Evolutionary conservation across 352 stramenopile species (phyloP).

Genomic region (Phytopythium mirpurense): DNA sequence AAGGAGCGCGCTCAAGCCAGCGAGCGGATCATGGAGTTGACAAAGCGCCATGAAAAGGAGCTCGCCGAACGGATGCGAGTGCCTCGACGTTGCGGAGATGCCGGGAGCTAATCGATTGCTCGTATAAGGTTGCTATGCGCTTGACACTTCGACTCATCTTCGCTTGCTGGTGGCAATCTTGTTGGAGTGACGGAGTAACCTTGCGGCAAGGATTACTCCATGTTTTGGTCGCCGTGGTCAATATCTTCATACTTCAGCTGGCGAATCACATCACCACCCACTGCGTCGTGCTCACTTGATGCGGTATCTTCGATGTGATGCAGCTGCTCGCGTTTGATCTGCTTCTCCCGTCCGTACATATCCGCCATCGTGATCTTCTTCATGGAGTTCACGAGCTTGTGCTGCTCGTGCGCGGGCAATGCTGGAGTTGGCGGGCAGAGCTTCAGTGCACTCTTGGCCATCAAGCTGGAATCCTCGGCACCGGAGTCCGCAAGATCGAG

Average conservation of each 20-base stretch:
- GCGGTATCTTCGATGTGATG: neutral
- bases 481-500: constrained; percentile 22
- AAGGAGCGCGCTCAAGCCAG: constrained; percentile 64
- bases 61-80: constrained; percentile 32
- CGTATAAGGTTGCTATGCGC: neutral
- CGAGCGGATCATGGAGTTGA: constrained; percentile 80
- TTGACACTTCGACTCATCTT: neutral
- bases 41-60: constrained; percentile 56
- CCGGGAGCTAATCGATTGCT: neutral
- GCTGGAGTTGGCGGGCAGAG: constrained; percentile 41
- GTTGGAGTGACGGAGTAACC: constrained; percentile 1
- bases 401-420: constrained; percentile 31
- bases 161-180: neutral
- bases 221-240: constrained; percentile 8
- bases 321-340: constrained; percentile 2
- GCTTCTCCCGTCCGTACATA: constrained; percentile 15
- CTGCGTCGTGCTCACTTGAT: neutral
- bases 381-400: constrained; percentile 38
- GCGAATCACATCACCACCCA: constrained; percentile 5
- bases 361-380: constrained; percentile 49
- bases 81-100: neutral
- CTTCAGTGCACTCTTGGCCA: constrained; percentile 9
- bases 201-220: neutral
- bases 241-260: constrained; percentile 16
- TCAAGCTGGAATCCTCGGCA: constrained; percentile 4